These are phyloP conservation scores for Pseudocercospora cruenta DNA, from an alignment of 2,329 filamentous ascomycete species.

Conservation along the genomic window DNA sequence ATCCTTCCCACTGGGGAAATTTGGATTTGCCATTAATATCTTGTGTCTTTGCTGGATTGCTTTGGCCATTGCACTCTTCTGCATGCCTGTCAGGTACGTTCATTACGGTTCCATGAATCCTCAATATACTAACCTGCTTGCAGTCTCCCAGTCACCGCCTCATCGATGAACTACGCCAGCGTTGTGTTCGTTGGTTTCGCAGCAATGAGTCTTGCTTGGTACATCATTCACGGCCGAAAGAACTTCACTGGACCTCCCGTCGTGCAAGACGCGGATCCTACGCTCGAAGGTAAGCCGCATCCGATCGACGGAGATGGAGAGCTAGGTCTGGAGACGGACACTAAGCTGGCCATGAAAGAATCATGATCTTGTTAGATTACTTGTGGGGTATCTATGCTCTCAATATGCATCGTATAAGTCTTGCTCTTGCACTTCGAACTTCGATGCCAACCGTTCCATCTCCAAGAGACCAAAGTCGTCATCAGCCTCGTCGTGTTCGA, in stretches of 20 bases:
- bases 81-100: conserved; percentile 62
- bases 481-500: conserved; percentile 9
- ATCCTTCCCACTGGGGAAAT: conserved; percentile 68
- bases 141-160: conserved; percentile 34
- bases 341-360: conserved; percentile 18
- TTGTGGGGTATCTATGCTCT: conserved; percentile 1
- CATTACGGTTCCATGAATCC: conserved; percentile 11
- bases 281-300: conserved; percentile 31
- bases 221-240: conserved; percentile 40
- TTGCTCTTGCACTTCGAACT: conserved; percentile 15
- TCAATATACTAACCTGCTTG: conserved; percentile 1
- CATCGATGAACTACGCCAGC: conserved; percentile 47
- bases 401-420: neutral
- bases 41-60: conserved; percentile 71
- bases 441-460: conserved; percentile 22
- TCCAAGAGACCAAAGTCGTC: conserved; percentile 22
- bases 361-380: conserved; percentile 5
- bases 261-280: conserved; percentile 33
- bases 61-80: conserved; percentile 73
- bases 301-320: conserved; percentile 31
- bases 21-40: conserved; percentile 70
- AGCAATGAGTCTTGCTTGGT: conserved; percentile 39
- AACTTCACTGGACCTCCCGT: conserved; percentile 42
- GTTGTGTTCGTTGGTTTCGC: conserved; percentile 41
- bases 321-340: conserved; percentile 20